These are phyloP conservation scores for Leishmania arabica DNA, from an alignment of 208 protist genomes.

Conservation along the genomic window DNA sequence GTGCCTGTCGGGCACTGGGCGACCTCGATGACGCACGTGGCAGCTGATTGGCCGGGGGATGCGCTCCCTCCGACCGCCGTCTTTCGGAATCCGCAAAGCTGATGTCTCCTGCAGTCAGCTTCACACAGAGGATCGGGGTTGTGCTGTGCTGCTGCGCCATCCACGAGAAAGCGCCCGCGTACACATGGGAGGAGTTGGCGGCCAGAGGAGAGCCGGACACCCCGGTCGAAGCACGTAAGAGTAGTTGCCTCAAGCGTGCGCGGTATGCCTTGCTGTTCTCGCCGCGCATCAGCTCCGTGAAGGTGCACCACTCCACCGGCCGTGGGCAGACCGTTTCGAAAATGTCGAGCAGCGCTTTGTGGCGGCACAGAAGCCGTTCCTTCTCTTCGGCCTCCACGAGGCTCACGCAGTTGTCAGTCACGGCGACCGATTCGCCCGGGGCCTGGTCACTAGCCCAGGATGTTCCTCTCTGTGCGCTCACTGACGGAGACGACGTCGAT, in stretches of 20 bases:
- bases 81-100: not conserved
- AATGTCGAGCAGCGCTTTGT: constrained; percentile 11
- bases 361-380: constrained; percentile 9
- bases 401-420: not conserved
- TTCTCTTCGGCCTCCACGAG: constrained; percentile 6
- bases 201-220: not conserved
- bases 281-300: constrained; percentile 8
- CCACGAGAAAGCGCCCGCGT: not conserved
- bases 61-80: not conserved
- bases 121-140: constrained; percentile 10
- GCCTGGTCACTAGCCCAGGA: not conserved
- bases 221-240: not conserved
- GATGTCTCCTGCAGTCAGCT: constrained; percentile 22
- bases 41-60: not conserved
- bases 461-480: not conserved
- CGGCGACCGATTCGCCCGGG: not conserved
- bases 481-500: not conserved
- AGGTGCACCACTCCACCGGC: constrained; percentile 18
- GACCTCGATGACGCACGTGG: not conserved
- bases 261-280: not conserved
- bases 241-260: constrained; percentile 1
- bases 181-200: not conserved
- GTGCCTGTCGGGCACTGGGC: not conserved
- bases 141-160: constrained; percentile 12
- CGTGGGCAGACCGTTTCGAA: constrained; percentile 22